Evolutionary conservation across 768 basidiomycete genomes (phyloP).

Genomic region (Stropharia rugosoannulata): DNA sequence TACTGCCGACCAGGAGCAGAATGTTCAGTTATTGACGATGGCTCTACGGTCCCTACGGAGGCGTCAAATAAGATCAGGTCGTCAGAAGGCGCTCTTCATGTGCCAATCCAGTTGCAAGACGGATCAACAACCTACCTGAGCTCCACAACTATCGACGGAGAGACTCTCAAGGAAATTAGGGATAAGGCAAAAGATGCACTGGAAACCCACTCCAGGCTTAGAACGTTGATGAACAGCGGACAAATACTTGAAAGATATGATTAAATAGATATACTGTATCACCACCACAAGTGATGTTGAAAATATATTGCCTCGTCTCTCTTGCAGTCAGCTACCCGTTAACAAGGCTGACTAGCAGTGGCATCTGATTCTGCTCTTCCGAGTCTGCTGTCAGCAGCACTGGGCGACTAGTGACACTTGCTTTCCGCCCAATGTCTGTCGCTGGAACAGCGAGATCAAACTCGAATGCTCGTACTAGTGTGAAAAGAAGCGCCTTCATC

Average conservation of each 20-base stretch:
- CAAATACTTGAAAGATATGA: too few species aligned
- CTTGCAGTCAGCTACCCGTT: background rate
- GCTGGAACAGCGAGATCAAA: conserved; percentile 53
- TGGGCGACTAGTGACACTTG: conserved; percentile 38
- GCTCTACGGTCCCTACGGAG: background rate
- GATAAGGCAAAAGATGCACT: background rate
- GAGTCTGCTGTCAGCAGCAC: conserved; percentile 39
- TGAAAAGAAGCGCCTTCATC: conserved; percentile 40
- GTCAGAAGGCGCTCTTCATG: conserved; percentile 18
- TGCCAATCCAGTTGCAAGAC: conserved; percentile 23
- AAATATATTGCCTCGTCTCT: background rate
- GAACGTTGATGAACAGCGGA: too few species aligned
- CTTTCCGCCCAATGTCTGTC: conserved; percentile 38
- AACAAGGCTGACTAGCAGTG: conserved; percentile 31
- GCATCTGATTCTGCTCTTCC: conserved; percentile 39
- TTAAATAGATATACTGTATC: background rate
- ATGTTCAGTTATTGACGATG: conserved; percentile 28
- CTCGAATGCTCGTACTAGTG: conserved; percentile 50
- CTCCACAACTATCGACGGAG: conserved; percentile 25
- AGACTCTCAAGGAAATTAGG: conserved; percentile 27
- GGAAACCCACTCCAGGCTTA: background rate
- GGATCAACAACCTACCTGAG: conserved; percentile 20
- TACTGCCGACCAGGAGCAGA: conserved; percentile 30
- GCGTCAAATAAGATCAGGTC: conserved; percentile 2
- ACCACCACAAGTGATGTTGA: background rate